Conservation (phyloP, 169 alveolate genomes). For the Eimeria sp. region DNA sequence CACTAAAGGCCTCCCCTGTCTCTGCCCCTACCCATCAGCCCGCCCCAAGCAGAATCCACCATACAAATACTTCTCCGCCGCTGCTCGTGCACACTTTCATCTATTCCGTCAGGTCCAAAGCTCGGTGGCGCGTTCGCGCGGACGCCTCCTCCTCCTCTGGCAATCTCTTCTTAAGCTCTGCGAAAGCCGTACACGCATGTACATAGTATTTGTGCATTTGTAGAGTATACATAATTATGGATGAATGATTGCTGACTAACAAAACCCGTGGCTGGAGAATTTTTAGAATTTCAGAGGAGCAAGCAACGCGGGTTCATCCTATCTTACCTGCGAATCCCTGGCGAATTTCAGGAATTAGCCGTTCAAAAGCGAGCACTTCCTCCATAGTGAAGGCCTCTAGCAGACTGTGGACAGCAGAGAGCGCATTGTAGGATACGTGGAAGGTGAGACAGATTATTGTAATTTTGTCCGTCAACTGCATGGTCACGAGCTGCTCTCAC, state of each 20-base stretch:
- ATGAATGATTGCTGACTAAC: not conserved
- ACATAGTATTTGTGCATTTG: not conserved
- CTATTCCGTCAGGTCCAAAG: conserved; percentile 32
- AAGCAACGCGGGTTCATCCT: not conserved
- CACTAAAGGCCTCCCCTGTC: not conserved
- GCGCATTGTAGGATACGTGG: not conserved
- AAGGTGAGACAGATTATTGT: not conserved
- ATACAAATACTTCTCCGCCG: not conserved
- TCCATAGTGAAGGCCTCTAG: conserved; percentile 78
- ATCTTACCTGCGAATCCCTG: conserved; percentile 66
- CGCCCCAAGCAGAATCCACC: not conserved
- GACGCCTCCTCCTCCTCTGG: conserved; percentile 33
- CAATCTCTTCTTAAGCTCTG: conserved; percentile 36
- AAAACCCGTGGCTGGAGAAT: not conserved
- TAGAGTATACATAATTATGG: not conserved
- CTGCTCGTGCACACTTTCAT: not conserved
- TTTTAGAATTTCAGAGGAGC: not conserved
- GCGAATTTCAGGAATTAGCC: conserved; percentile 69
- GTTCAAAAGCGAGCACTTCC: conserved; percentile 76
- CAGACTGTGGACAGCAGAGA: conserved; percentile 35
- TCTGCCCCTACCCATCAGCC: not conserved
- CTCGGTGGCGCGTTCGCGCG: conserved; percentile 19
- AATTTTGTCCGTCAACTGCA: not conserved
- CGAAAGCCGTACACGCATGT: not conserved
- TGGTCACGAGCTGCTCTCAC: not conserved